Conservation (phyloP, 257 asterid species). For the Scutellaria barbata region DNA sequence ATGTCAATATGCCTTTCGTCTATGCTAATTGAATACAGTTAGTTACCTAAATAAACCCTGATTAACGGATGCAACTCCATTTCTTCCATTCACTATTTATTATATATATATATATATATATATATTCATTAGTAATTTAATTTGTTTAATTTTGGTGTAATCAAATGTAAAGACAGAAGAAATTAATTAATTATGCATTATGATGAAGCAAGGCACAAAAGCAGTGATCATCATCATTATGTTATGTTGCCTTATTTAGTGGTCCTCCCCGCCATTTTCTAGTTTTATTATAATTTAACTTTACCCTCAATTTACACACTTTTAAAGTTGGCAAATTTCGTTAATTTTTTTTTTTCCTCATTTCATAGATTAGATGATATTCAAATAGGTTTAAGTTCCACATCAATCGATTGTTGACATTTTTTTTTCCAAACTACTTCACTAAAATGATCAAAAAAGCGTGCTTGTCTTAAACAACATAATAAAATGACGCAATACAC, state of each 20-base stretch:
- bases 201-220: slow-evolving; percentile 13
- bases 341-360: too few relatives aligned
- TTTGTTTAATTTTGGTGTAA: neutral
- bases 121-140: neutral
- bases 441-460: too few relatives aligned
- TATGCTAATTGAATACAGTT: slow-evolving; percentile 19
- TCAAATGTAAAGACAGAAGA: neutral
- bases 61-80: slow-evolving; percentile 14
- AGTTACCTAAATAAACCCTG: neutral
- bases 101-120: too few relatives aligned
- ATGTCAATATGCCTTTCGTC: slow-evolving; percentile 18
- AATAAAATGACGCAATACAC: too few relatives aligned
- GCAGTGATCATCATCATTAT: slow-evolving; percentile 35
- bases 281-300: too few relatives aligned
- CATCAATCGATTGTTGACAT: too few relatives aligned
- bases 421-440: too few relatives aligned
- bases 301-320: too few relatives aligned
- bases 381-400: too few relatives aligned
- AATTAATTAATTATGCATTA: slow-evolving; percentile 1
- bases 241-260: slow-evolving; percentile 37
- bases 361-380: too few relatives aligned
- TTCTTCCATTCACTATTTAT: neutral
- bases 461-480: too few relatives aligned
- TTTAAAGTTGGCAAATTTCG: too few relatives aligned
- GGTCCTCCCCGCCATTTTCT: slow-evolving; percentile 12